Percentiles rank a stretch among this genome's conserved stretches.
These are phyloP conservation scores for Crithidia brevicula DNA, from an alignment of 208 protist species.

Conservation along the genomic window DNA sequence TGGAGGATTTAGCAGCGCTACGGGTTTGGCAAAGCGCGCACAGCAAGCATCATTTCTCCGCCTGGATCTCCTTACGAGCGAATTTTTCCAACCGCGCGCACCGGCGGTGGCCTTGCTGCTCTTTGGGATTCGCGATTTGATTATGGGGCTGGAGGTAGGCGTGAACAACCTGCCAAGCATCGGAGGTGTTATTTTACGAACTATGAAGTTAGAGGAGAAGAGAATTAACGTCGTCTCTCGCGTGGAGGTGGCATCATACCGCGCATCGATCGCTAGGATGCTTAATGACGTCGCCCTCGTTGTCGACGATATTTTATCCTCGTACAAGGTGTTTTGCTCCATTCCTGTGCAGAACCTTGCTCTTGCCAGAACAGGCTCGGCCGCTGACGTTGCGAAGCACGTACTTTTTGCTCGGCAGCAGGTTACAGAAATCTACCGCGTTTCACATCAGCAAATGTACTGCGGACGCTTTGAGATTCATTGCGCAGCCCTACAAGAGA, in stretches of 20 bases:
- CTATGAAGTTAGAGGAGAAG: conserved; percentile 48
- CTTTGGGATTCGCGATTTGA: conserved; percentile 69
- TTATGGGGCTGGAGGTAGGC: conserved; percentile 57
- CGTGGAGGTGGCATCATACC: conserved; percentile 46
- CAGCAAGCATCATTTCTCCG: conserved; percentile 48
- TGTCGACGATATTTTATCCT: conserved; percentile 50
- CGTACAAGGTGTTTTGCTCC: conserved; percentile 54
- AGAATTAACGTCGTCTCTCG: conserved; percentile 40
- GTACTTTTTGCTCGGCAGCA: conserved; percentile 45
- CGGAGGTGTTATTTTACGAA: conserved; percentile 64
- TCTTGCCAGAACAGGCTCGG: conserved; percentile 35
- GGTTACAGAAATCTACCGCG: conserved; percentile 44
- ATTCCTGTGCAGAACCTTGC: conserved; percentile 49
- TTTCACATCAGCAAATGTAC: conserved; percentile 71
- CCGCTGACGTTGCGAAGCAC: conserved; percentile 40
- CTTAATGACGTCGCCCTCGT: conserved; percentile 43
- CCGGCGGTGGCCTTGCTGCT: conserved; percentile 61
- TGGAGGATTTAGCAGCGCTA: conserved; percentile 13
- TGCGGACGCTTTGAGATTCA: conserved; percentile 78
- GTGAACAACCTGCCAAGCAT: conserved; percentile 67
- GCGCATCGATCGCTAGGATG: conserved; percentile 33
- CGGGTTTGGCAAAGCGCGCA: conserved; percentile 39
- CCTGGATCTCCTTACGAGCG: conserved; percentile 58
- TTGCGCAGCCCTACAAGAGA: conserved; percentile 55
- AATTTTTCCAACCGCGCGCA: conserved; percentile 57